Conservation (phyloP, 2,329 filamentous ascomycete species). For the Epichloe hybrida region DNA sequence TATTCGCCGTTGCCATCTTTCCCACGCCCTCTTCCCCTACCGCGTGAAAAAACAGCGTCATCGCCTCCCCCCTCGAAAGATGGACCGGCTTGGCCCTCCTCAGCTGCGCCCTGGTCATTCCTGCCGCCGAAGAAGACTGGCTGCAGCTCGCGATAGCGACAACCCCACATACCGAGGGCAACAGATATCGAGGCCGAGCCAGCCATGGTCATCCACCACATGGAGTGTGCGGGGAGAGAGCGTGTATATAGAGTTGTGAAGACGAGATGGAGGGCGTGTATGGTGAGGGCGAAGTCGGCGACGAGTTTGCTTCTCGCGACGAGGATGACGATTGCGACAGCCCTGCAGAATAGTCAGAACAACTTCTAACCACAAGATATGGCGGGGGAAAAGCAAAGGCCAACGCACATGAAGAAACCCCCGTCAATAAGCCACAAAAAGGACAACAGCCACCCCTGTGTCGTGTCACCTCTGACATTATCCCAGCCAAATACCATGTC, state of each 20-base stretch:
- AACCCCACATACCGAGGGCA: constrained; percentile 74
- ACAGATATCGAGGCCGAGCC: constrained; percentile 31
- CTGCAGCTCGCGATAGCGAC: constrained; percentile 75
- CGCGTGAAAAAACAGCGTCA: neutral
- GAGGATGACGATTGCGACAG: constrained; percentile 69
- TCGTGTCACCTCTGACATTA: constrained; percentile 46
- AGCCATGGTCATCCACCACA: constrained; percentile 68
- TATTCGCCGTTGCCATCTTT: constrained; percentile 46
- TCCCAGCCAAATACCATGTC: constrained; percentile 46
- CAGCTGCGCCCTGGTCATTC: constrained; percentile 11
- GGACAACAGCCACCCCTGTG: constrained; percentile 45
- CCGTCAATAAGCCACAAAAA: constrained; percentile 45
- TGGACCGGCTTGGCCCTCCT: constrained; percentile 11
- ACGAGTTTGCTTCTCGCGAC: constrained; percentile 86
- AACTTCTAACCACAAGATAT: neutral
- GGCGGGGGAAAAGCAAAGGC: neutral
- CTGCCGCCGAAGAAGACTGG: constrained; percentile 69
- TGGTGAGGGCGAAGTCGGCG: constrained; percentile 82
- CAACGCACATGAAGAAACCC: constrained; percentile 35
- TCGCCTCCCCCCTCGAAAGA: constrained; percentile 27
- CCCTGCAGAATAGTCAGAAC: constrained; percentile 33
- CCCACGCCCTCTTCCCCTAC: constrained; percentile 28
- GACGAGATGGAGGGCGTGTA: constrained; percentile 72
- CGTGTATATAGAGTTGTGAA: constrained; percentile 67
- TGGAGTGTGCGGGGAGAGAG: constrained; percentile 58